Base-by-base conservation (phyloP, 1,139 yeast genomes). In the Ogataea hybrid region DNA sequence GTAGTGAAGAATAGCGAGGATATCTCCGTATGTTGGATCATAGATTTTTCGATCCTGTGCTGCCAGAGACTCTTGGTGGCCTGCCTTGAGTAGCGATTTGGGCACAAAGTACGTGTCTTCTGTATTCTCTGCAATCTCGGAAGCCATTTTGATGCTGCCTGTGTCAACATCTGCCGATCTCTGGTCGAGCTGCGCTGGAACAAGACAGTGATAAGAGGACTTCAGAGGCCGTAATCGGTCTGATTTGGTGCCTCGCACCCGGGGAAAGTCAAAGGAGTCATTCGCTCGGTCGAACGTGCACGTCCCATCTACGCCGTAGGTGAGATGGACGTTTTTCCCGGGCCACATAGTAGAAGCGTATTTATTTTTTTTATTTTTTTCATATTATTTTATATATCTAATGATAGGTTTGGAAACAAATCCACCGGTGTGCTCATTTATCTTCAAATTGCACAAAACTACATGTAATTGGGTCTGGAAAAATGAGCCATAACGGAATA, bases 11-110 rank as follows among this genome's bases (percentile, higher is more conserved):
- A 37, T 17, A 2, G 35, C 22, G 2, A 51, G 25, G 3, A 51
- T 31, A 9, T 35, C 35, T 5, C 50, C 53, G 17, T 39, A 41
- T 2, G 49, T 40, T 9, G 53, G 53, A 29, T 49, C 53, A 22
- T 45, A 38, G 3, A 33, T 15, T 28, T 40, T 31, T 4, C 30
- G 36, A n/a, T 35, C 25, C 17, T 32, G 33, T 2, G 42, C 39
- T 3, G 40, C 30, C 21, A 35, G 20, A 4, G 50, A 44, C 25
- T 47, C 45, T 23, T 38, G 39, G 21, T 43, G 39, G 16, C 41
- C 14, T 7, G 32, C 14, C 10, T 36, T 18, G 4, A 47, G 33
- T 2, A 48, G 15, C 2, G 39, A 16, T 11, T 31, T 25, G 5
- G 51, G 47, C 28, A 43, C 41, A 36, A 42, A 46, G 25, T 35